Evolutionary conservation across 495 filamentous ascomycete genomes (phyloP).

Genomic region (Lepidopterella palustris): DNA sequence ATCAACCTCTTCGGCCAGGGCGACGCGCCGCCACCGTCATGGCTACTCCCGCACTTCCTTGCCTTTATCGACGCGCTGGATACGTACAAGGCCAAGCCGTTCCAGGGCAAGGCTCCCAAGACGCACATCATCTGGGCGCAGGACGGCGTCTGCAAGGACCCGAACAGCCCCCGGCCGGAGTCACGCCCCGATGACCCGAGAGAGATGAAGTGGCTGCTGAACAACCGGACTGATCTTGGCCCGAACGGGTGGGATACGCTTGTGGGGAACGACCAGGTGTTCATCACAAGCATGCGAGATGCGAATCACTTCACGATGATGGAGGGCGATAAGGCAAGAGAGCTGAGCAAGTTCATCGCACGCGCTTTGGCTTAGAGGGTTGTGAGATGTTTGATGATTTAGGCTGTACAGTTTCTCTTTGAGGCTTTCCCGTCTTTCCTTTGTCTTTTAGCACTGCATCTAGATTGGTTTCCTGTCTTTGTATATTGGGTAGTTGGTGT

Average conservation of each 20-base stretch:
- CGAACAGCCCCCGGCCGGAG: slow-evolving; percentile 51
- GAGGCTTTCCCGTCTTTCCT: no score
- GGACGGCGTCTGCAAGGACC: slow-evolving; percentile 68
- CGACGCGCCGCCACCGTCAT: slow-evolving; percentile 32
- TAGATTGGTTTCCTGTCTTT: no score
- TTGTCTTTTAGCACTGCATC: no score
- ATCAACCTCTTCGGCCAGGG: slow-evolving; percentile 45
- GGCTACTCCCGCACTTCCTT: slow-evolving; percentile 36
- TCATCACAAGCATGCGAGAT: slow-evolving; percentile 52
- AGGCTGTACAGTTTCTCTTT: no score
- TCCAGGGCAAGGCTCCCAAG: slow-evolving; percentile 48
- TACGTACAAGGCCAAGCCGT: slow-evolving; percentile 53
- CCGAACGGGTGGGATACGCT: slow-evolving; percentile 73
- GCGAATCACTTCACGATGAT: slow-evolving; percentile 65
- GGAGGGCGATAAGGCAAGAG: slow-evolving; percentile 38
- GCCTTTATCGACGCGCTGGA: slow-evolving; percentile 35
- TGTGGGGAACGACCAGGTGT: slow-evolving; percentile 38
- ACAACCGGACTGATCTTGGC: slow-evolving; percentile 70
- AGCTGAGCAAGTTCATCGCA: slow-evolving; percentile 25
- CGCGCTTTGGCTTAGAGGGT: background rate
- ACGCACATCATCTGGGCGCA: slow-evolving; percentile 69
- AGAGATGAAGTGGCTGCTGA: slow-evolving; percentile 72
- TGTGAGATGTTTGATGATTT: slow-evolving; percentile 32
- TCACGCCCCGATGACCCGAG: slow-evolving; percentile 48
- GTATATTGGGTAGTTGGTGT: no score